Evolutionary conservation across 129 eudicot genomes (phyloP), one percentile per base, ranked within the genome.

Genomic region (Sambucus nigra): DNA sequence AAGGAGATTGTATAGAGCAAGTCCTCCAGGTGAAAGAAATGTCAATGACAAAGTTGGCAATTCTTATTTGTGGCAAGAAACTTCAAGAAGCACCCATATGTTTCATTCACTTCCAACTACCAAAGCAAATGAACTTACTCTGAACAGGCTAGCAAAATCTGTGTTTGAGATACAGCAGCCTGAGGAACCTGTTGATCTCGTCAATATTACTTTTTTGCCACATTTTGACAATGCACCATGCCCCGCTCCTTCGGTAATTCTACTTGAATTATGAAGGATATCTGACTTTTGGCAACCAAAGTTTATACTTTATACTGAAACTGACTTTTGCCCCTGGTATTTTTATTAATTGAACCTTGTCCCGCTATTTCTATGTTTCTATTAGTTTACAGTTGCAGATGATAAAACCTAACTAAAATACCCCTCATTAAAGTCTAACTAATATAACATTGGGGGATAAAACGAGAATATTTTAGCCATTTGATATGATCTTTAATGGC

Each of bases 81-180:
- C 28, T 40, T 33, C 29, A 27, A 63, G 50, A 17, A 63, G 57
- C 33, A 23, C 26, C 58, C 44, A 49, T 44, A 25, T 47, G 38
- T 32, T 65, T 21, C 60, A 68, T 57, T 71, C 64, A 55, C 70
- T 68, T 54, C 63, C 83, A 57, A 61, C 51, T 47, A 47, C 68
- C 9, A 60, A 71, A 68, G 78, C 68, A 64, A 81, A 73, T 22
- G 70, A 70, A 51, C 70, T 75, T 51, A 72, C 73, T 50, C 66
- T 79, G 29, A 57, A 48, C 61, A 67, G 66, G 67, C 70, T 75
- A 61, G 83, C 86, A 35, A 75, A 69, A 53, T 62, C 62, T 40
- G 69, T 60, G 24, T 73, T 83, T 61, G 59, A 50, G 59, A 29
- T 47, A 42, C 73, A 75, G 26, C 75, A 68, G 51, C 33, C 65